Evolutionary conservation across 768 basidiomycete genomes (phyloP).

Genomic region (Boletus eberwhitei): DNA sequence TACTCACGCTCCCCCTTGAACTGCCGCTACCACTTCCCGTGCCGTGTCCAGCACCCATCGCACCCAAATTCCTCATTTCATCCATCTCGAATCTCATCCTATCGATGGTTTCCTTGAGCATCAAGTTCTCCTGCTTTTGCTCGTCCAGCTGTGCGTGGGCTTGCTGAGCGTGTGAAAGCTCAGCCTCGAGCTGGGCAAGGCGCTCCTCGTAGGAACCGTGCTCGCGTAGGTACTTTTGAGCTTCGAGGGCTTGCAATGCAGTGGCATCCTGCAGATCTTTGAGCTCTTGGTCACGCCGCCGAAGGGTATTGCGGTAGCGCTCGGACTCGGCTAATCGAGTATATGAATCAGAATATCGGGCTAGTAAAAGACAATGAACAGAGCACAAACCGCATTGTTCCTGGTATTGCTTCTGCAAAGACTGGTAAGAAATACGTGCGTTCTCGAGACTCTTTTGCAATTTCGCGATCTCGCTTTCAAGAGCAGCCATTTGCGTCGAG

Average conservation of each 20-base stretch:
- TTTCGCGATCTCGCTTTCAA: slow-evolving; percentile 80
- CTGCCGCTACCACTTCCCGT: slow-evolving; percentile 47
- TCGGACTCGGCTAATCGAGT: slow-evolving; percentile 62
- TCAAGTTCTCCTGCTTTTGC: slow-evolving; percentile 92
- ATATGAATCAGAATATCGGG: background rate
- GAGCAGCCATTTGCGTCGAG: slow-evolving; percentile 57
- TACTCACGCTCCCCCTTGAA: slow-evolving; percentile 56
- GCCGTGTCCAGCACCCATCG: slow-evolving; percentile 32
- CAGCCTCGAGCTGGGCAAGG: slow-evolving; percentile 64
- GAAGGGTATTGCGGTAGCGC: slow-evolving; percentile 69
- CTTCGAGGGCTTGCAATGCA: slow-evolving; percentile 62
- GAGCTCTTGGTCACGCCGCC: slow-evolving; percentile 72
- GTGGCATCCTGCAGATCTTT: slow-evolving; percentile 59
- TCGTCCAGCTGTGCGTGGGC: slow-evolving; percentile 76
- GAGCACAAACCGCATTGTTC: slow-evolving; percentile 75
- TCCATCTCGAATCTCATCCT: slow-evolving; percentile 93
- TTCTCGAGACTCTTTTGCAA: slow-evolving; percentile 71
- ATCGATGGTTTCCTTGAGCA: slow-evolving; percentile 95
- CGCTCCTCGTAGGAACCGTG: slow-evolving; percentile 71
- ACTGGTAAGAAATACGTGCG: slow-evolving; percentile 67
- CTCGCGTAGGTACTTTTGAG: slow-evolving; percentile 62
- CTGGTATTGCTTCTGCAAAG: slow-evolving; percentile 82
- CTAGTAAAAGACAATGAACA: background rate
- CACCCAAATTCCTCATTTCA: slow-evolving; percentile 63
- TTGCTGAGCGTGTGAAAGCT: slow-evolving; percentile 65